Evolutionary conservation across 441 rosid genomes (phyloP).

Genomic region (Geranium incanum): DNA sequence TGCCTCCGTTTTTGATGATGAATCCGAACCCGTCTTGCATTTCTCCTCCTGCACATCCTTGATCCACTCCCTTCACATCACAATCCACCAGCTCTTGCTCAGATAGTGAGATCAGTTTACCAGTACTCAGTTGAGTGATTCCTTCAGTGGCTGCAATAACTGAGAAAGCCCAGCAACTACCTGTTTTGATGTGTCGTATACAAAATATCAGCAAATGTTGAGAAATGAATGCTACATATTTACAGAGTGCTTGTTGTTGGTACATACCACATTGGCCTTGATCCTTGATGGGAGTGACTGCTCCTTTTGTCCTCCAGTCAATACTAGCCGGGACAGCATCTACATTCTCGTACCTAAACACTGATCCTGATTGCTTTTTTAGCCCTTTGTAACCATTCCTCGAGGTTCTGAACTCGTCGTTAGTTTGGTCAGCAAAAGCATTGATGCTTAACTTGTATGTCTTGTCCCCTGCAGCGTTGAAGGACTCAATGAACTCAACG

Average conservation of each 20-base stretch:
- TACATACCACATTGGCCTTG: conserved; percentile 41
- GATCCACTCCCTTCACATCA: neutral
- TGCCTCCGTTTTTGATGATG: conserved; percentile 18
- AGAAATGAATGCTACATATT: neutral
- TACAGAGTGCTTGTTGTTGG: neutral
- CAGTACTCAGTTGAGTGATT: conserved; percentile 24
- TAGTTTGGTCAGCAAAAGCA: conserved; percentile 34
- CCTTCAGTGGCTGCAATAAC: conserved; percentile 39
- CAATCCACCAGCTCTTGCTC: conserved; percentile 35
- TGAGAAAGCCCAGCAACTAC: conserved; percentile 49
- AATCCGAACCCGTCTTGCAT: conserved; percentile 25
- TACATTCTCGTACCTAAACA: conserved; percentile 32
- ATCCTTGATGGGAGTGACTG: conserved; percentile 38
- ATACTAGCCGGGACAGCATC: conserved; percentile 25
- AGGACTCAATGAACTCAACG: conserved; percentile 22
- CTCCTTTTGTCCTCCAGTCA: conserved; percentile 28
- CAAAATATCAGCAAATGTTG: neutral
- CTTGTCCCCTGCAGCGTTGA: conserved; percentile 27
- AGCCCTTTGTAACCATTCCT: conserved; percentile 30
- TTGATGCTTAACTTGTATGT: conserved; percentile 35
- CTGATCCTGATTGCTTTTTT: conserved; percentile 8
- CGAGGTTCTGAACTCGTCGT: conserved; percentile 26
- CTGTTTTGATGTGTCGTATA: conserved; percentile 11
- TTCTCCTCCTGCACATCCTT: conserved; percentile 22
- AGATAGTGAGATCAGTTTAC: conserved; percentile 24